Evolutionary conservation across 2,329 filamentous ascomycete genomes (phyloP).

Genomic region (Hypoxylon sp.): DNA sequence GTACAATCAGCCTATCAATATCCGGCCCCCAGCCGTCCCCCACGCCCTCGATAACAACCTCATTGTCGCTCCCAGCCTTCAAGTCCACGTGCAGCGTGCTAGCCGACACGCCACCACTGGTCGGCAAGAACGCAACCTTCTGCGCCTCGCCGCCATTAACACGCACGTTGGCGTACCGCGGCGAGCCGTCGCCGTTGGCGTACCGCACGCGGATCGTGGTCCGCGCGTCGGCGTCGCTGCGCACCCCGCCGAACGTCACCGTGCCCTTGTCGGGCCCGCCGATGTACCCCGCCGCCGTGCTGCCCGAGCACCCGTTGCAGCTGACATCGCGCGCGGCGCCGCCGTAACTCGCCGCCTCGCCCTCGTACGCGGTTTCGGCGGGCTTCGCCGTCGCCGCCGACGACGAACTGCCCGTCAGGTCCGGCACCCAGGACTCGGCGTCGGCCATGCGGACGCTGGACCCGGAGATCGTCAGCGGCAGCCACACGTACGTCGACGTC

Average conservation of each 20-base stretch:
- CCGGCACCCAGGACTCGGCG: conserved; percentile 62
- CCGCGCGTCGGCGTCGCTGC: conserved; percentile 52
- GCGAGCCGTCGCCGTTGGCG: conserved; percentile 61
- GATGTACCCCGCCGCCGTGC: conserved; percentile 60
- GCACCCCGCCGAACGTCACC: conserved; percentile 57
- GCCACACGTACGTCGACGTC: conserved; percentile 70
- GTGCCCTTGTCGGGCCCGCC: conserved; percentile 58
- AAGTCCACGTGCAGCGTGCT: conserved; percentile 59
- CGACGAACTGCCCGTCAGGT: conserved; percentile 55
- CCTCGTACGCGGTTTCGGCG: conserved; percentile 59
- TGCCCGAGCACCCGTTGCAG: conserved; percentile 61
- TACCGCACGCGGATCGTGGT: conserved; percentile 64
- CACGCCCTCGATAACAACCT: conserved; percentile 55
- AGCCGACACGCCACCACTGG: conserved; percentile 54
- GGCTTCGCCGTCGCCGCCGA: conserved; percentile 53
- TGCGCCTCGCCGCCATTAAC: conserved; percentile 61
- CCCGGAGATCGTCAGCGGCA: conserved; percentile 63
- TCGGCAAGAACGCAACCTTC: conserved; percentile 63
- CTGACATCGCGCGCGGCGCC: conserved; percentile 55
- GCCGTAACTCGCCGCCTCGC: conserved; percentile 55
- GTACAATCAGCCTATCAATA: conserved; percentile 63
- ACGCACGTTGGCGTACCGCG: conserved; percentile 61
- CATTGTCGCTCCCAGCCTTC: conserved; percentile 56
- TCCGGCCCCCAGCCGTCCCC: conserved; percentile 53
- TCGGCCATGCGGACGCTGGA: conserved; percentile 60